A percentile compares a stretch with the other conserved stretches of the same genome.
These are phyloP conservation scores for Vitis cinerea DNA, from an alignment of 164 flowering plant genomes.

Conservation along the genomic window DNA sequence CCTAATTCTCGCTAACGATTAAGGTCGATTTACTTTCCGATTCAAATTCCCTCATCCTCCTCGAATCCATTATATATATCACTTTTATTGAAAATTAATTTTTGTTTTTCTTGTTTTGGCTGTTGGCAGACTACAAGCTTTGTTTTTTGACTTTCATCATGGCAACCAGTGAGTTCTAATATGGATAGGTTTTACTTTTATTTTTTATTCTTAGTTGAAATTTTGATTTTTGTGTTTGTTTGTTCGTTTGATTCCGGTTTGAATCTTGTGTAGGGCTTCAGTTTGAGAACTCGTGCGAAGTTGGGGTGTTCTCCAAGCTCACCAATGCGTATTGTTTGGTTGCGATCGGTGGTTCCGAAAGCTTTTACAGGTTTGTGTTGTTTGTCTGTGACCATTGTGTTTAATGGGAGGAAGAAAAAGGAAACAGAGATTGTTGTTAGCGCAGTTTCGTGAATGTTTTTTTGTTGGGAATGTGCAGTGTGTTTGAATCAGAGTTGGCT, in stretches of 20 bases:
- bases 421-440: neutral
- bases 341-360: conserved; percentile 93
- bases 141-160: too few relatives aligned
- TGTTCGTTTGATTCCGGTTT: neutral
- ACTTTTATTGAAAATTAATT: too few relatives aligned
- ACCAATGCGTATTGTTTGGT: conserved; percentile 87
- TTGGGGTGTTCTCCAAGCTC: conserved; percentile 80
- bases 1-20: too few relatives aligned
- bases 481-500: conserved; percentile 81
- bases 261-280: conserved; percentile 47
- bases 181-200: too few relatives aligned
- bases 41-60: too few relatives aligned
- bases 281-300: conserved; percentile 74
- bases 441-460: neutral
- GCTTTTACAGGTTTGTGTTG: conserved; percentile 67
- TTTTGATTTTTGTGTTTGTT: too few relatives aligned
- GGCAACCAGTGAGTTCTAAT: too few relatives aligned
- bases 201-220: too few relatives aligned
- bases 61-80: too few relatives aligned
- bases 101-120: too few relatives aligned
- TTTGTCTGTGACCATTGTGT: neutral
- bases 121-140: too few relatives aligned
- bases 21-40: too few relatives aligned
- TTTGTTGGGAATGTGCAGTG: conserved; percentile 34
- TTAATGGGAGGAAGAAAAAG: neutral